A percentile compares a stretch with the other conserved stretches of the same genome.
These are phyloP conservation scores for Paraphaeosphaeria minitans DNA, from an alignment of 2,329 filamentous ascomycete species.

Conservation along the genomic window DNA sequence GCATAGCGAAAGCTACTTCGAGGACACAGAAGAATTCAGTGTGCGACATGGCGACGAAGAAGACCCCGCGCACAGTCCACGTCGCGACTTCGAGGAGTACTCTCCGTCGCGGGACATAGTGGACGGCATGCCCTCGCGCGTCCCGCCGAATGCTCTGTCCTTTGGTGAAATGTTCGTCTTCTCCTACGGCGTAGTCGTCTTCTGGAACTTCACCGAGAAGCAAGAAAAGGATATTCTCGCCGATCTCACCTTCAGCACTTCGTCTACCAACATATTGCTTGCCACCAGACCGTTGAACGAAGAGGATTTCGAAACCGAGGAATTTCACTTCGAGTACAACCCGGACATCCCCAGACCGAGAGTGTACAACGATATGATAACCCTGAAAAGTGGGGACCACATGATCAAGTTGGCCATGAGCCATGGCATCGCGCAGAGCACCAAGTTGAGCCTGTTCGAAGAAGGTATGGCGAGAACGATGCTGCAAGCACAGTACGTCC, in stretches of 20 bases:
- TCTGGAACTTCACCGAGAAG: conserved; percentile 97
- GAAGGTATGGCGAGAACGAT: conserved; percentile 95
- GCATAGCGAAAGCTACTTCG: conserved; percentile 90
- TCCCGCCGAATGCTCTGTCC: conserved; percentile 73
- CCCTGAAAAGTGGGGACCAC: conserved; percentile 88
- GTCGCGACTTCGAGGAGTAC: conserved; percentile 19
- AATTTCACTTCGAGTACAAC: conserved; percentile 98
- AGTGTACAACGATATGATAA: conserved; percentile 99
- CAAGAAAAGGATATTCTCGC: conserved; percentile 97
- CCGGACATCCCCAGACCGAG: conserved; percentile 81
- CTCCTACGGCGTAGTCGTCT: conserved; percentile 95
- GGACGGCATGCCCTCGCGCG: conserved; percentile 49
- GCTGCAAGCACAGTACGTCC: conserved; percentile 89
- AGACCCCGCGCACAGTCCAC: conserved; percentile 27
- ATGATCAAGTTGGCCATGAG: conserved; percentile 99
- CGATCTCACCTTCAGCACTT: conserved; percentile 86
- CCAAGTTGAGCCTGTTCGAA: conserved; percentile 94
- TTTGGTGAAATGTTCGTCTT: conserved; percentile 98
- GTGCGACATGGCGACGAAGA: conserved; percentile 46
- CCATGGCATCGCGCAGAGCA: conserved; percentile 96
- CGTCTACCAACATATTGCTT: conserved; percentile 68
- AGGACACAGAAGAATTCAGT: conserved; percentile 67
- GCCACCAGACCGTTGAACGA: conserved; percentile 81
- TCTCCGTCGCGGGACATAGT: conserved; percentile 11
- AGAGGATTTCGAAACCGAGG: conserved; percentile 93